Evolutionary conservation across 2,329 filamentous ascomycete species (phyloP).

Genomic region (Aspergillus terreus): DNA sequence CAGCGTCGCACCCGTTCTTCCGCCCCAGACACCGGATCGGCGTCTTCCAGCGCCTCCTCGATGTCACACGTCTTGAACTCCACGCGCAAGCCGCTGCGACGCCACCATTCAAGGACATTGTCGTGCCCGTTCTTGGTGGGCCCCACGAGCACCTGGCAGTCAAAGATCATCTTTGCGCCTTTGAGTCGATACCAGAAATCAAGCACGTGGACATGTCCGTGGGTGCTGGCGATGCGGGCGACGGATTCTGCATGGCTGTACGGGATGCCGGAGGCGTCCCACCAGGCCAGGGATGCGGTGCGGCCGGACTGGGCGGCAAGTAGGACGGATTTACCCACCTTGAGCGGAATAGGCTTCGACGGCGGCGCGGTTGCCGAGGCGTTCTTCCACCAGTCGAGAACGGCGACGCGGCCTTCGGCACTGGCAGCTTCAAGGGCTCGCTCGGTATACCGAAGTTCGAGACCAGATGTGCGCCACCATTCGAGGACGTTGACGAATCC

Average conservation of each 20-base stretch:
- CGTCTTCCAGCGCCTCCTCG: constrained; percentile 89
- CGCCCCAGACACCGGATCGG: constrained; percentile 59
- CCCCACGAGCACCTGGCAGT: constrained; percentile 77
- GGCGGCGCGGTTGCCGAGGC: constrained; percentile 58
- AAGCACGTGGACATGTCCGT: constrained; percentile 79
- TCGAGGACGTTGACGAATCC: constrained; percentile 83
- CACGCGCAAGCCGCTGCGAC: constrained; percentile 65
- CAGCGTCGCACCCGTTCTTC: constrained; percentile 72
- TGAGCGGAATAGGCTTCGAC: constrained; percentile 55
- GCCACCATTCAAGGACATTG: constrained; percentile 90
- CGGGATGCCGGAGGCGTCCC: constrained; percentile 76
- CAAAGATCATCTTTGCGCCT: constrained; percentile 74
- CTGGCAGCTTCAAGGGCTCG: constrained; percentile 83
- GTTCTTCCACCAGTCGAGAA: constrained; percentile 91
- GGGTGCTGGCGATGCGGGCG: constrained; percentile 76
- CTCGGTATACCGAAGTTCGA: constrained; percentile 82
- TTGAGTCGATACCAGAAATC: constrained; percentile 76
- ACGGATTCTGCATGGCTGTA: constrained; percentile 78
- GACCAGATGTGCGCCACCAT: constrained; percentile 82
- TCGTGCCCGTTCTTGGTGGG: constrained; percentile 85
- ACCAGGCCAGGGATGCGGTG: constrained; percentile 76
- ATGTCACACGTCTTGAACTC: constrained; percentile 96
- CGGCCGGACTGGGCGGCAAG: constrained; percentile 81
- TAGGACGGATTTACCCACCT: constrained; percentile 79
- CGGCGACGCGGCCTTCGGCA: constrained; percentile 75